phyloP scores from a whole-genome alignment of 164 flowering plant genomes.

The Vitis cinerea region DNA sequence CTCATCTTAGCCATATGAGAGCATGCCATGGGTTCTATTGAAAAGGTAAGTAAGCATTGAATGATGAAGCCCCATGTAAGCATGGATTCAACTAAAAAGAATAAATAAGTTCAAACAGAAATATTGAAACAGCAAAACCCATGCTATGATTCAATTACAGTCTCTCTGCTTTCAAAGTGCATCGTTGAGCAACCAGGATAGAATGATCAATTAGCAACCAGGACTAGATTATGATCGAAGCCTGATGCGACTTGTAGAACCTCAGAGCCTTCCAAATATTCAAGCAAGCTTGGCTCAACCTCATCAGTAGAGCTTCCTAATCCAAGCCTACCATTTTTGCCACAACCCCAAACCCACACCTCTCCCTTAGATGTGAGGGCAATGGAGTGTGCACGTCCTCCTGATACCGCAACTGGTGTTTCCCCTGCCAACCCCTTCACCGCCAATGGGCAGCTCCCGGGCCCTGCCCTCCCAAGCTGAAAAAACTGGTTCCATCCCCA shows the following conservation, averaged over 20 bases:
- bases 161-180: too few relatives aligned
- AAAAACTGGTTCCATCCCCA: conserved; percentile 87
- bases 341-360: conserved; percentile 85
- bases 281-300: conserved; percentile 58
- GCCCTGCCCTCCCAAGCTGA: conserved; percentile 73
- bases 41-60: too few relatives aligned
- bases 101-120: too few relatives aligned
- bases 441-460: conserved; percentile 42
- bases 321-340: conserved; percentile 84
- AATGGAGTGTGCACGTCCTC: conserved; percentile 78
- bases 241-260: conserved; percentile 71
- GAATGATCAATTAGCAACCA: conserved; percentile 34
- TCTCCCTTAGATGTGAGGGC: conserved; percentile 59
- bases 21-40: too few relatives aligned
- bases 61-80: too few relatives aligned
- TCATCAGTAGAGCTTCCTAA: conserved; percentile 77
- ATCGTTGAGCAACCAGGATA: too few relatives aligned
- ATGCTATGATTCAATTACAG: too few relatives aligned
- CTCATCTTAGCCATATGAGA: too few relatives aligned
- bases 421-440: conserved; percentile 37
- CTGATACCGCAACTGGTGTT: conserved; percentile 44
- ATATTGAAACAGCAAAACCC: too few relatives aligned
- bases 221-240: conserved; percentile 71
- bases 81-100: too few relatives aligned
- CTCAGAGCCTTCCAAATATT: conserved; percentile 40